Evolutionary conservation across 192 early-diverging fungal species (phyloP).

Genomic region (Paraglomus occultum): DNA sequence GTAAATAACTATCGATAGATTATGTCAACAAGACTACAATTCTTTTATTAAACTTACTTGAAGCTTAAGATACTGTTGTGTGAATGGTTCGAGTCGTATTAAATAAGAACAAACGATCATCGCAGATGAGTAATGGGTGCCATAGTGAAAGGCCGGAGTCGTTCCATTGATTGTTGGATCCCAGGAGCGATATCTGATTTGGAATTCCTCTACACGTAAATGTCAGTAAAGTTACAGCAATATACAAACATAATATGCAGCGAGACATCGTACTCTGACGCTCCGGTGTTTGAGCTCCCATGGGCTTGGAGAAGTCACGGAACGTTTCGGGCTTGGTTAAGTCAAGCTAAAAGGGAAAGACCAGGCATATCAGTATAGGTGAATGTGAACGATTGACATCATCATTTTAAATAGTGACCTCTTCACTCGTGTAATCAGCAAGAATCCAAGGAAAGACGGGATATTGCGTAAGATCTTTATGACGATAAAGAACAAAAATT

Average conservation of each 20-base stretch:
- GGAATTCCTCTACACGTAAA: conserved; percentile 52
- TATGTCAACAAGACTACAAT: conserved; percentile 33
- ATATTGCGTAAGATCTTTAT: conserved; percentile 89
- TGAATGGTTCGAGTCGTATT: conserved; percentile 89
- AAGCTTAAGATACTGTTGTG: conserved; percentile 71
- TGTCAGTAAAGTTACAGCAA: conserved; percentile 21
- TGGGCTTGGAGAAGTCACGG: conserved; percentile 88
- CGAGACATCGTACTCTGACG: conserved; percentile 42
- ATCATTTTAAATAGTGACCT: conserved; percentile 31
- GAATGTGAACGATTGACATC: conserved; percentile 31
- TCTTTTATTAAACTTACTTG: conserved; percentile 42
- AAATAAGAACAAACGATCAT: conserved; percentile 88
- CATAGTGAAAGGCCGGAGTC: conserved; percentile 81
- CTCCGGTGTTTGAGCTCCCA: conserved; percentile 78
- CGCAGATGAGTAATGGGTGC: conserved; percentile 96
- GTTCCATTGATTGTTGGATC: conserved; percentile 49
- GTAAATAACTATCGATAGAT: neutral
- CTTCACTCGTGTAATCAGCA: conserved; percentile 71
- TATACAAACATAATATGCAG: conserved; percentile 6
- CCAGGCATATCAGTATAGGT: no score
- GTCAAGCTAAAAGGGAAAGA: conserved; percentile 60
- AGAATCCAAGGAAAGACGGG: conserved; percentile 97
- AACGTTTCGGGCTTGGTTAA: conserved; percentile 71
- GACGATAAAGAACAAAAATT: conserved; percentile 32
- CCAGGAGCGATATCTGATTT: conserved; percentile 62